Percentiles rank a stretch among this genome's conserved stretches.
phyloP scores from a whole-genome alignment of 768 basidiomycete genomes.

The Ramaria rubella region DNA sequence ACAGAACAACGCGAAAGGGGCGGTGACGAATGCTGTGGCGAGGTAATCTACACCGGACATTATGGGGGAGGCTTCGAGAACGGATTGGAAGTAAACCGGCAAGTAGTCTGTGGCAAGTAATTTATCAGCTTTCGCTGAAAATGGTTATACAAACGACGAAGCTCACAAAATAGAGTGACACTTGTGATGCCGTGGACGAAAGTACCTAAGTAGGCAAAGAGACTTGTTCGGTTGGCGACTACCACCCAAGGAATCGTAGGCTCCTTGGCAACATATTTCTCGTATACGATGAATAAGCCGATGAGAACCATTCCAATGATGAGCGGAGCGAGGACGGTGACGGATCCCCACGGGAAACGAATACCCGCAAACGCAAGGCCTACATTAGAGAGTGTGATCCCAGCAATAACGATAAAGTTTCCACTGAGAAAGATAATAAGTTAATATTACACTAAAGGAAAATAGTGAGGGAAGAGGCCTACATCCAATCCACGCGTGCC shows the following conservation, averaged over 20 bases:
- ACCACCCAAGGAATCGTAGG: slow-evolving; percentile 6
- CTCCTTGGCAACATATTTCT: slow-evolving; percentile 13
- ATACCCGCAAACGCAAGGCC: slow-evolving; percentile 31
- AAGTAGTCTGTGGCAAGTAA: slow-evolving; percentile 25
- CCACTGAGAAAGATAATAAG: slow-evolving; percentile 22
- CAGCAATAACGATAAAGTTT: slow-evolving; percentile 17
- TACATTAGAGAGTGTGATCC: slow-evolving; percentile 15
- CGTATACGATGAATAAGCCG: slow-evolving; percentile 19
- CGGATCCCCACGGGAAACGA: slow-evolving; percentile 29
- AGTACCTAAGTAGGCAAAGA: neutral
- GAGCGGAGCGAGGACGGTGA: slow-evolving; percentile 29
- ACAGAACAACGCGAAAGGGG: slow-evolving; percentile 24
- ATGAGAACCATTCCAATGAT: slow-evolving; percentile 25
- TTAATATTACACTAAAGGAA: slow-evolving; percentile 11
- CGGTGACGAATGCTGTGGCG: slow-evolving; percentile 17
- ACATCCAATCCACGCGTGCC: slow-evolving; percentile 26
- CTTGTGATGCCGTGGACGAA: neutral
- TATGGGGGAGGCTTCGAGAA: slow-evolving; percentile 15
- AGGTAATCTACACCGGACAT: slow-evolving; percentile 21
- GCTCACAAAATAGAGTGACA: neutral
- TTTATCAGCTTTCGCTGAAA: no score
- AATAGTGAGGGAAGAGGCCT: slow-evolving; percentile 11
- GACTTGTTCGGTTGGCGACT: neutral
- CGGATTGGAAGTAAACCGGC: slow-evolving; percentile 27
- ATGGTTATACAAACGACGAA: no score